These are phyloP conservation scores for Trifolium pratense DNA, from an alignment of 306 rosid genomes.

Conservation along the genomic window DNA sequence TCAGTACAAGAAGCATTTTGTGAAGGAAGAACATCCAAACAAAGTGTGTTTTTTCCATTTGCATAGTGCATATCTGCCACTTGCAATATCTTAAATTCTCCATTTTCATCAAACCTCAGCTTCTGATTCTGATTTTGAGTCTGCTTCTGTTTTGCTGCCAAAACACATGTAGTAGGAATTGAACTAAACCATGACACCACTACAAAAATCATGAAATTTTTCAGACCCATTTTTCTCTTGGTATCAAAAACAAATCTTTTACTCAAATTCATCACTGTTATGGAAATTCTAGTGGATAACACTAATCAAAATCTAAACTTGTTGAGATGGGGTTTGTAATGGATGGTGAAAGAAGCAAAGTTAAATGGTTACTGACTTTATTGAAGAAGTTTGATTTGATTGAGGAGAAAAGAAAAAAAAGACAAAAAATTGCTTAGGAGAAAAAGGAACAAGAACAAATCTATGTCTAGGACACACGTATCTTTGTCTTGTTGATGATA, in stretches of 20 bases:
- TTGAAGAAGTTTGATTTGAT: background rate
- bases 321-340: constrained; percentile 1
- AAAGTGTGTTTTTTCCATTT: constrained; percentile 69
- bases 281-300: background rate
- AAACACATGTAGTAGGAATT: constrained; percentile 43
- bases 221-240: constrained; percentile 34
- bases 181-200: constrained; percentile 17
- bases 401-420: background rate
- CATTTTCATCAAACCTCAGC: constrained; percentile 64
- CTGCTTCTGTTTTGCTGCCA: constrained; percentile 37
- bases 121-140: constrained; percentile 36
- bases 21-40: constrained; percentile 62
- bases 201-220: constrained; percentile 25
- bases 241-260: constrained; percentile 29
- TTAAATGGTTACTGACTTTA: background rate
- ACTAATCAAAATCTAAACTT: constrained; percentile 35
- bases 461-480: too few relatives aligned
- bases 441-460: background rate
- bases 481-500: background rate
- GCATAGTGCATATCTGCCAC: constrained; percentile 97
- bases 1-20: constrained; percentile 79
- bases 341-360: background rate
- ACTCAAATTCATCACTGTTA: background rate
- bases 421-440: background rate
- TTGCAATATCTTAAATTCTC: constrained; percentile 88